Conservation (phyloP, 345 rosid species). For the Sapria himalayana region DNA sequence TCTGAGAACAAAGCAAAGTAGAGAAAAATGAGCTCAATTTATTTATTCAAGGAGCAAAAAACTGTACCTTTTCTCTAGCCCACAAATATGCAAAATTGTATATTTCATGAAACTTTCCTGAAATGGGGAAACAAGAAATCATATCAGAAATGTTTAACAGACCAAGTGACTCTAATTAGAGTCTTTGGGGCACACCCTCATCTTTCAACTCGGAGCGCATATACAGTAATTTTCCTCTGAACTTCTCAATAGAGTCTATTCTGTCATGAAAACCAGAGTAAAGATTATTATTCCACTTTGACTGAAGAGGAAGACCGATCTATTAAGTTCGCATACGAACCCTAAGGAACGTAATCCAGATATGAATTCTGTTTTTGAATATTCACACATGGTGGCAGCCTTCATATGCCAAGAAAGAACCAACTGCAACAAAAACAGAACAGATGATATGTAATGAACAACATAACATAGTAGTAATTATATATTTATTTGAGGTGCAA, state of each 20-base stretch:
- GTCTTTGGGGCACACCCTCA: constrained; percentile 69
- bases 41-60: constrained; percentile 1
- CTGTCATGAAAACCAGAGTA: constrained; percentile 31
- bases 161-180: no score
- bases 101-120: constrained; percentile 92
- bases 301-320: constrained; percentile 1
- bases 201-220: constrained; percentile 93
- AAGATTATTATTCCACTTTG: not conserved
- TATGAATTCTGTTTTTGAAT: constrained; percentile 72
- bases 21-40: constrained; percentile 1
- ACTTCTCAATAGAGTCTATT: constrained; percentile 72
- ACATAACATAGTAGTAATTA: no score
- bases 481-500: no score
- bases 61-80: constrained; percentile 89
- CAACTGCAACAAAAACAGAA: constrained; percentile 27
- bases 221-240: constrained; percentile 52
- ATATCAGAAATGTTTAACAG: no score
- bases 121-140: no score
- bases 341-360: constrained; percentile 70
- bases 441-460: not conserved
- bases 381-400: constrained; percentile 95
- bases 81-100: constrained; percentile 92
- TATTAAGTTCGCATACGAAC: constrained; percentile 17
- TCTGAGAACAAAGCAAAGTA: not conserved
- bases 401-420: constrained; percentile 99